Percentiles rank a stretch among this genome's conserved stretches.
phyloP scores from a whole-genome alignment of 352 stramenopile species.

The Aphanomyces invadans region DNA sequence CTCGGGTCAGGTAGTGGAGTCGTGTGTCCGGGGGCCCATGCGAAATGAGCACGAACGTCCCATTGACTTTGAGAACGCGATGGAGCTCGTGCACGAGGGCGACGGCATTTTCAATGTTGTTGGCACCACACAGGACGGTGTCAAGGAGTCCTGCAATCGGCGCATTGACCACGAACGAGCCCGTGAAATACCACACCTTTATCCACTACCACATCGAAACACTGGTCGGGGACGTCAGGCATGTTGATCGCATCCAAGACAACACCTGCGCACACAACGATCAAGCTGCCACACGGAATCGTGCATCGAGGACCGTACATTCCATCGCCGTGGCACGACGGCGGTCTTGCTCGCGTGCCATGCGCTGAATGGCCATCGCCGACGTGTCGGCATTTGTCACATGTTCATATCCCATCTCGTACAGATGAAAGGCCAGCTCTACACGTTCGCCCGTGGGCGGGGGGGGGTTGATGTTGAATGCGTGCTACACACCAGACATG shows the following conservation, averaged over 20 bases:
- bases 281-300: background rate
- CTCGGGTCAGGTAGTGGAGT: background rate
- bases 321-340: background rate
- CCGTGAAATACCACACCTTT: constrained; percentile 10
- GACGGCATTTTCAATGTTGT: constrained; percentile 18
- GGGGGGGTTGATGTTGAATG: too few species aligned
- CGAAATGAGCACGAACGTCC: constrained; percentile 7
- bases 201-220: constrained; percentile 18
- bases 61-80: background rate
- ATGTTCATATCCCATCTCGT: constrained; percentile 11
- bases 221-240: background rate
- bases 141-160: constrained; percentile 7
- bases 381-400: constrained; percentile 22
- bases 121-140: background rate
- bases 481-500: constrained; percentile 21
- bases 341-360: background rate
- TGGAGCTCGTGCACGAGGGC: background rate
- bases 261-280: constrained; percentile 5
- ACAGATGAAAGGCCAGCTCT: constrained; percentile 10
- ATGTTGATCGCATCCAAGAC: constrained; percentile 4
- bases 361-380: constrained; percentile 4
- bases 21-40: constrained; percentile 2
- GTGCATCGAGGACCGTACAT: background rate
- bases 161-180: background rate
- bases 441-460: too few species aligned